phyloP scores from a whole-genome alignment of 768 basidiomycete species.

The Ephemerocybe angulata region DNA sequence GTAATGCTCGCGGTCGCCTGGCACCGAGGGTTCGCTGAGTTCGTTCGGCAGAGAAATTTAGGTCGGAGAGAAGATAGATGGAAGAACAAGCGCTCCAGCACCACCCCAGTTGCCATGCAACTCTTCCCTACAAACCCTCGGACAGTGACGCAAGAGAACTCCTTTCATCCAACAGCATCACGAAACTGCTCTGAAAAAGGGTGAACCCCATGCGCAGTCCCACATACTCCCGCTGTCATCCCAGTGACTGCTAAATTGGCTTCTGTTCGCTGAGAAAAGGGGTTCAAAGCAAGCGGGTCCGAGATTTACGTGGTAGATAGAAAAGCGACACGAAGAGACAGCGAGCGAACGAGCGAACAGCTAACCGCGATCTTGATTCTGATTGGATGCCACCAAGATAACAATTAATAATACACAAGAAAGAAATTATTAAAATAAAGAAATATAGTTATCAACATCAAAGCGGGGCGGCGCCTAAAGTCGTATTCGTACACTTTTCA shows the following conservation, averaged over 20 bases:
- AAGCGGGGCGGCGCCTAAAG: not conserved
- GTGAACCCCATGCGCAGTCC: constrained; percentile 1
- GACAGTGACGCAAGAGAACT: not conserved
- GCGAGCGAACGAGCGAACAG: not conserved
- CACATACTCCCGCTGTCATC: constrained; percentile 9
- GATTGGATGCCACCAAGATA: not conserved
- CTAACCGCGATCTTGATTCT: not conserved
- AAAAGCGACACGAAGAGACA: too few species aligned
- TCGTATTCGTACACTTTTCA: not conserved
- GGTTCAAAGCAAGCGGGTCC: not conserved
- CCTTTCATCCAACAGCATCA: constrained; percentile 6
- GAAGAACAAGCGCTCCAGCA: too few species aligned
- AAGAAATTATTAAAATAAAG: not conserved
- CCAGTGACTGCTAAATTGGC: not conserved
- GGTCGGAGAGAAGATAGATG: too few species aligned
- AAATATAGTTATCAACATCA: not conserved
- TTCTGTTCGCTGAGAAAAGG: not conserved
- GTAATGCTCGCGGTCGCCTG: too few species aligned
- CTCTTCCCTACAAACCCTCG: too few species aligned
- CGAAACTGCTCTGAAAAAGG: not conserved
- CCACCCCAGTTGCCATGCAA: too few species aligned
- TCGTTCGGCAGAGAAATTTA: too few species aligned
- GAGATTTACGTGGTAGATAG: too few species aligned
- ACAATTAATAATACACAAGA: constrained; percentile 1
- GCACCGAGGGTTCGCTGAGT: too few species aligned